A percentile compares a stretch with the other conserved stretches of the same genome.
Evolutionary conservation across 202 grass and related monocot species (phyloP).

Genomic region (Setaria italica): DNA sequence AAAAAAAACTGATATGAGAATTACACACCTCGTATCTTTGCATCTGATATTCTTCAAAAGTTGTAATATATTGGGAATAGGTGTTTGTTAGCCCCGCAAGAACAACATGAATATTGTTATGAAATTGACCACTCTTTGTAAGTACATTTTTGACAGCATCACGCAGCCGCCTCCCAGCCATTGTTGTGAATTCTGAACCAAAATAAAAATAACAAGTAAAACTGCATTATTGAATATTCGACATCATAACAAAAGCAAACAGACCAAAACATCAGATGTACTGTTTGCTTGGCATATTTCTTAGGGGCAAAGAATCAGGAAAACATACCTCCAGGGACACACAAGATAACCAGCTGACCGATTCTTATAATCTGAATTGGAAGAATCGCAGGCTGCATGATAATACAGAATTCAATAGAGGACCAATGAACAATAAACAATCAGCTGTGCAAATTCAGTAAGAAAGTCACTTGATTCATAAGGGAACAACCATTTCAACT

Average conservation of each 20-base stretch:
- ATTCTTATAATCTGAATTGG: slow-evolving; percentile 95
- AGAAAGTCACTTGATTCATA: slow-evolving; percentile 13
- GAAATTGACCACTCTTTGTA: slow-evolving; percentile 64
- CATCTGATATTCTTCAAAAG: slow-evolving; percentile 89
- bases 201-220: slow-evolving; percentile 15
- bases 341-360: slow-evolving; percentile 90
- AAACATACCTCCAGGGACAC: slow-evolving; percentile 92
- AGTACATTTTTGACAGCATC: slow-evolving; percentile 83
- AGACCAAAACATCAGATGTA: neutral
- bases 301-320: slow-evolving; percentile 17
- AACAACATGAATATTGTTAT: slow-evolving; percentile 74
- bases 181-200: slow-evolving; percentile 91
- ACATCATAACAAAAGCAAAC: slow-evolving; percentile 4
- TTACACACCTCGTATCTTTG: slow-evolving; percentile 92
- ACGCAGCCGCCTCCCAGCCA: slow-evolving; percentile 86
- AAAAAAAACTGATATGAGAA: neutral
- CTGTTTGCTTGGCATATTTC: slow-evolving; percentile 32
- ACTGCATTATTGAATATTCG: slow-evolving; percentile 7
- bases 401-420: slow-evolving; percentile 39
- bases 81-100: slow-evolving; percentile 91
- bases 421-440: slow-evolving; percentile 30
- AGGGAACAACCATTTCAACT: neutral
- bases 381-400: slow-evolving; percentile 86
- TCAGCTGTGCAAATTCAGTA: slow-evolving; percentile 22
- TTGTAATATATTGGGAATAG: slow-evolving; percentile 95